Conservation (phyloP, 2,329 filamentous ascomycete species). For the Aureobasidium sp. region DNA sequence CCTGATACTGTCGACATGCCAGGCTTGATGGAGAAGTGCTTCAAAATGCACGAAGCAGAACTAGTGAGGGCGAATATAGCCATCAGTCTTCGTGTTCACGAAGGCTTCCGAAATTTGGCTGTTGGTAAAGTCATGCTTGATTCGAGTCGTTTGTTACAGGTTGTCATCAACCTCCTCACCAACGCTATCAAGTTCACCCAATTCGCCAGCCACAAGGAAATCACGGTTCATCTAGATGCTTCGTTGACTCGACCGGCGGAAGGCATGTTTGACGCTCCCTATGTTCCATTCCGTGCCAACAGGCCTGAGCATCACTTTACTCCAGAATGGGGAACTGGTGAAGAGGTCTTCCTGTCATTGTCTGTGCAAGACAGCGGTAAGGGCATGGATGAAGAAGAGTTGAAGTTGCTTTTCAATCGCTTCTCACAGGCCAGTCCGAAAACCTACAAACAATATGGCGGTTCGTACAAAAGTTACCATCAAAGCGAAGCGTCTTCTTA, state of each 20-base stretch:
- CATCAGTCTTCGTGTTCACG: conserved; percentile 25
- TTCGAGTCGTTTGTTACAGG: conserved; percentile 35
- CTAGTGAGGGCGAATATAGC: conserved; percentile 26
- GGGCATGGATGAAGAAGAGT: conserved; percentile 27
- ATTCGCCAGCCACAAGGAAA: conserved; percentile 24
- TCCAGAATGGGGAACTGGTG: conserved; percentile 28
- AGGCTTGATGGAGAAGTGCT: conserved; percentile 27
- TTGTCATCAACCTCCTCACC: conserved; percentile 35
- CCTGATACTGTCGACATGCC: conserved; percentile 30
- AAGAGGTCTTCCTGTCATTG: conserved; percentile 28
- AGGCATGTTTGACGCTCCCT: conserved; percentile 25
- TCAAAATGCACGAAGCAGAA: conserved; percentile 32
- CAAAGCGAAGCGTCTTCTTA: too few relatives aligned
- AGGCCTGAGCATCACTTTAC: conserved; percentile 8
- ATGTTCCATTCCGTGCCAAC: conserved; percentile 19
- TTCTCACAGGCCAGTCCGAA: conserved; percentile 61
- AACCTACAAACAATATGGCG: conserved; percentile 58
- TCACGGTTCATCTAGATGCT: conserved; percentile 32
- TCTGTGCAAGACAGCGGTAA: conserved; percentile 29
- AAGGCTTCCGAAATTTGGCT: conserved; percentile 26
- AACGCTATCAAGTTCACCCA: conserved; percentile 41
- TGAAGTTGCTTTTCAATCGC: conserved; percentile 50
- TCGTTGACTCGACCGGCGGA: conserved; percentile 24
- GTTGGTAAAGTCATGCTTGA: conserved; percentile 33
- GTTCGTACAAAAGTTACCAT: too few relatives aligned